Evolutionary conservation across 2,329 filamentous ascomycete species (phyloP).

Genomic region (Aureobasidium sp.): DNA sequence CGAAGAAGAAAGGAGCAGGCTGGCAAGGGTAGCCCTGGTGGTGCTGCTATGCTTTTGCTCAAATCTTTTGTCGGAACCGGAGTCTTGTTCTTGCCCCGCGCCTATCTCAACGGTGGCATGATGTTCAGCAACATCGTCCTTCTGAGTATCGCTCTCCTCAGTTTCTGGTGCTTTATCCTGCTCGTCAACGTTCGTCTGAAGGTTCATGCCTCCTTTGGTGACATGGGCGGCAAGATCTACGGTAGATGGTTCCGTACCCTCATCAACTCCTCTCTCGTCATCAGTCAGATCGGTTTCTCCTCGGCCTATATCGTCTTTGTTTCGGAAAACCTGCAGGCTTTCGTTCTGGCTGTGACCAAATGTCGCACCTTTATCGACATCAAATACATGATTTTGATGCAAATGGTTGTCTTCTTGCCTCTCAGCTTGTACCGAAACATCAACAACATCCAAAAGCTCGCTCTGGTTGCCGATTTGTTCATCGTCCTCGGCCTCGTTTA

Average conservation of each 20-base stretch:
- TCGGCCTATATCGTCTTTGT: conserved; percentile 96
- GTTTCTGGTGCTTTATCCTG: conserved; percentile 96
- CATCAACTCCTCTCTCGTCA: conserved; percentile 85
- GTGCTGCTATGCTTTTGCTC: conserved; percentile 75
- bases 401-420: conserved; percentile 90
- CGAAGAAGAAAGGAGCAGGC: conserved; percentile 69
- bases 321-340: conserved; percentile 88
- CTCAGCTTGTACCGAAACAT: conserved; percentile 93
- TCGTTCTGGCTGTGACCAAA: conserved; percentile 82
- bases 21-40: conserved; percentile 69
- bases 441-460: conserved; percentile 92
- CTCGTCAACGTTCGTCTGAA: conserved; percentile 78
- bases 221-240: conserved; percentile 88
- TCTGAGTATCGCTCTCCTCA: conserved; percentile 74
- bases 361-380: conserved; percentile 81
- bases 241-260: conserved; percentile 81
- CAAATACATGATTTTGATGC: conserved; percentile 83
- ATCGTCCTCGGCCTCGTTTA: conserved; percentile 89
- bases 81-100: conserved; percentile 83
- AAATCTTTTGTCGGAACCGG: conserved; percentile 98
- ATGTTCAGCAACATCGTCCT: conserved; percentile 89
- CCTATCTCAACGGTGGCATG: conserved; percentile 96
- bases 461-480: conserved; percentile 86
- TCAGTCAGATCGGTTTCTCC: conserved; percentile 92
- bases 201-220: conserved; percentile 91